These are phyloP conservation scores for Arachis hypogaea DNA, from an alignment of 306 rosid species.

Conservation along the genomic window DNA sequence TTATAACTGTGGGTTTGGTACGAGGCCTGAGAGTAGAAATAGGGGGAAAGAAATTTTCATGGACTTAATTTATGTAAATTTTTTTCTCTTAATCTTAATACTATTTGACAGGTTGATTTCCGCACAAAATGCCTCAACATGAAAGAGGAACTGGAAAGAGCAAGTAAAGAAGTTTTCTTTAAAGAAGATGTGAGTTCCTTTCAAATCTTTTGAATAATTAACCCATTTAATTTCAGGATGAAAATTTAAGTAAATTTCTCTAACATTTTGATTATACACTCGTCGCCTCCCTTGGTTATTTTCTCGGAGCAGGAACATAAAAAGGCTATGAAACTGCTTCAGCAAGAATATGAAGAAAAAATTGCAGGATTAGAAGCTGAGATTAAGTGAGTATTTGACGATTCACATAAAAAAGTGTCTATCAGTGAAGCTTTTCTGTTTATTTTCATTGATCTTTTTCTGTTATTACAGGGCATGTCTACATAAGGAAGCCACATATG, in stretches of 20 bases:
- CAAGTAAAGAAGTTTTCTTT: slow-evolving; percentile 40
- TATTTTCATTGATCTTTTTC: slow-evolving; percentile 10
- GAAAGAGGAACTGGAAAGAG: slow-evolving; percentile 59
- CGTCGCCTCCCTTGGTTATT: neutral
- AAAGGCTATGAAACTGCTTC: slow-evolving; percentile 54
- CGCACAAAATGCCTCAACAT: slow-evolving; percentile 54
- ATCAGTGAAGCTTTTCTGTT: slow-evolving; percentile 12
- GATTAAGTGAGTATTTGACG: slow-evolving; percentile 53
- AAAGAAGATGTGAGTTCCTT: slow-evolving; percentile 55
- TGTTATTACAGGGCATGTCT: slow-evolving; percentile 51
- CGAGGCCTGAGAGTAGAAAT: too few relatives aligned
- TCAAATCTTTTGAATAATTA: neutral
- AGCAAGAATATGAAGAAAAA: slow-evolving; percentile 54
- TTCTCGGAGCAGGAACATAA: slow-evolving; percentile 48
- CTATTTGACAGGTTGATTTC: slow-evolving; percentile 56
- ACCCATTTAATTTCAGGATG: neutral
- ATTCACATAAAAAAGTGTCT: neutral
- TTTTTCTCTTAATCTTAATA: neutral
- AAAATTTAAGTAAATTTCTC: slow-evolving; percentile 1
- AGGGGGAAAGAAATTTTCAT: too few relatives aligned
- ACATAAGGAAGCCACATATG: slow-evolving; percentile 52
- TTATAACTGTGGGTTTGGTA: too few relatives aligned
- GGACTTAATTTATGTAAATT: neutral
- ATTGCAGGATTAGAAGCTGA: slow-evolving; percentile 57
- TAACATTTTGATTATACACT: neutral